Base-by-base conservation (phyloP, 2,329 filamentous ascomycete genomes). In the Sordariomycetes sp. region DNA sequence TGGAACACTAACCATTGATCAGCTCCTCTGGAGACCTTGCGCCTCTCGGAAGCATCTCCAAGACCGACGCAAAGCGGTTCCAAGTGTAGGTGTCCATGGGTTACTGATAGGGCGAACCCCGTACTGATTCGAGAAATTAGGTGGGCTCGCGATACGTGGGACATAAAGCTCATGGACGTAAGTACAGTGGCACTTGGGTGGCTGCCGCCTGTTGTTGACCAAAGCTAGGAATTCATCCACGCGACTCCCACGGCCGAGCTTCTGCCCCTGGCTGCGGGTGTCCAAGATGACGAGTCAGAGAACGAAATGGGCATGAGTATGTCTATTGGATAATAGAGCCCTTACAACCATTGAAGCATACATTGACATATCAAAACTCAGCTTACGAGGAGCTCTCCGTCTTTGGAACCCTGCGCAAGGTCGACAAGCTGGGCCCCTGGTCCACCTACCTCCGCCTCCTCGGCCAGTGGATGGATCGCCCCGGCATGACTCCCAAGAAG, bases 61-160 rank as follows among this genome's bases (percentile, higher is more conserved):
- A 89, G 67, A 81, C 77, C 2, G 87, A 89, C 63, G 75, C 87
- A 2, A 86, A 83, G 65, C 69, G 74, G 18, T 88, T 90, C 70
- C 83, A 87, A 61, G 69, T 68, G 40, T 88, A 22, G 8, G 46
- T 22, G n/a, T 10, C 10, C n/a, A 20, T 22, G 8, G 4, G 10
- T n/a, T 10, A n/a, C 43, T n/a, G 14, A 10, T 20, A 3, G 5
- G n/a, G 10, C n/a, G 4, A 18, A 20, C 46, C 11, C 22, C 20
- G 7, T 24, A 6, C 20, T 50, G 7, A 22, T 50, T 3, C 46
- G 11, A n/a, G 20, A 10, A 48, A 10, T 4, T 10, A 55, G 54
- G 7, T 57, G 80, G 76, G 77, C 81, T 1, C 67, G 74, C 22
- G 71, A 71, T 22, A 72, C 75, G 24, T 88, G 86, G 69, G 68